Evolutionary conservation across 2,329 filamentous ascomycete genomes (phyloP).

Genomic region (Sclerotinia trifoliorum): DNA sequence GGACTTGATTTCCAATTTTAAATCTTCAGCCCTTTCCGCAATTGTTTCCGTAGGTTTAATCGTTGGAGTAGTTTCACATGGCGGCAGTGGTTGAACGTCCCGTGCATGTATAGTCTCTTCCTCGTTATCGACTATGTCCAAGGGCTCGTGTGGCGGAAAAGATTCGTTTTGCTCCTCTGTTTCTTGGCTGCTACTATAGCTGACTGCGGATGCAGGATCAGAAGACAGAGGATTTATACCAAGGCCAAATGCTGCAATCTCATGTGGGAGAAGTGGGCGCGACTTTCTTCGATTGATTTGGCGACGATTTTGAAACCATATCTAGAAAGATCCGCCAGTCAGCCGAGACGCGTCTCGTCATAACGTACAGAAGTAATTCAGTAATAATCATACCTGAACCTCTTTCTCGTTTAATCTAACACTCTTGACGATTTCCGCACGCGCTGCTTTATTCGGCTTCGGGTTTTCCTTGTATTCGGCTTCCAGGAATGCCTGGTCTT

Average conservation of each 20-base stretch:
- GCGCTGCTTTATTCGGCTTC: slow-evolving; percentile 87
- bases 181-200: slow-evolving; percentile 32
- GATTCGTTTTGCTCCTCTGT: slow-evolving; percentile 23
- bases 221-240: slow-evolving; percentile 42
- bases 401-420: slow-evolving; percentile 87
- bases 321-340: slow-evolving; percentile 52
- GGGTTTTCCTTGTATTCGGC: slow-evolving; percentile 79
- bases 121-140: slow-evolving; percentile 14
- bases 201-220: slow-evolving; percentile 32
- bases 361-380: not conserved
- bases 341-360: slow-evolving; percentile 25
- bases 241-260: slow-evolving; percentile 63
- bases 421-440: slow-evolving; percentile 77
- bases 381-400: slow-evolving; percentile 70
- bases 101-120: slow-evolving; percentile 7
- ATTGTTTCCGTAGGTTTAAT: not conserved
- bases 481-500: slow-evolving; percentile 87
- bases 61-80: not conserved
- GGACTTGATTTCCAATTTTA: not conserved
- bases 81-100: not conserved
- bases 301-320: slow-evolving; percentile 95
- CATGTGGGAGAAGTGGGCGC: slow-evolving; percentile 75
- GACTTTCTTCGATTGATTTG: slow-evolving; percentile 92
- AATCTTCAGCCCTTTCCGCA: not conserved
- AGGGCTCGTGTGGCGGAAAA: slow-evolving; percentile 15